Conservation (phyloP, 2,329 filamentous ascomycete genomes). For the Furcasterigmium furcatum region DNA sequence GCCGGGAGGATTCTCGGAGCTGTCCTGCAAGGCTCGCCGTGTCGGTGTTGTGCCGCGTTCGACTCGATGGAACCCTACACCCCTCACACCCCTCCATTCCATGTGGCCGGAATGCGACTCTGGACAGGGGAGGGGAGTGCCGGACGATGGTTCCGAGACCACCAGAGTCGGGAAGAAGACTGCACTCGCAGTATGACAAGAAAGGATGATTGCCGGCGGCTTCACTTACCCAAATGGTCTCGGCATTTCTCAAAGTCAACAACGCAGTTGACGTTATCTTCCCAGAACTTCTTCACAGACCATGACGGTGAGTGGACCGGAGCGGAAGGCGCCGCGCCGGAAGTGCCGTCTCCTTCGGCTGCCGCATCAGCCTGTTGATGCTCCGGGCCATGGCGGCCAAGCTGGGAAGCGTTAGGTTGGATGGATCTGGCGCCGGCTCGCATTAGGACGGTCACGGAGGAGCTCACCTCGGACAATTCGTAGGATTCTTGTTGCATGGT, state of each 20-base stretch:
- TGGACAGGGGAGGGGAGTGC: background rate
- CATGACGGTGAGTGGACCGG: constrained; percentile 4
- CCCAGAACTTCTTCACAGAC: constrained; percentile 35
- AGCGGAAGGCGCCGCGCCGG: background rate
- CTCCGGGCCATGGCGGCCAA: too few species aligned
- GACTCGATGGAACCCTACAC: too few species aligned
- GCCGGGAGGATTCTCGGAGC: background rate
- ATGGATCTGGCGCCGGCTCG: too few species aligned
- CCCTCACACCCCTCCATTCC: constrained; percentile 7
- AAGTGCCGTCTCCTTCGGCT: too few species aligned
- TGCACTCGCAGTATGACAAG: background rate
- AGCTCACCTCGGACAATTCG: background rate
- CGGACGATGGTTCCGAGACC: constrained; percentile 4
- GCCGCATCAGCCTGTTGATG: too few species aligned
- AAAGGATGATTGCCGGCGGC: constrained; percentile 11
- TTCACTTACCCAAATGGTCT: constrained; percentile 50
- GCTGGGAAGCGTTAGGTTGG: too few species aligned
- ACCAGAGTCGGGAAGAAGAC: background rate
- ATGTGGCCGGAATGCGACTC: constrained; percentile 1
- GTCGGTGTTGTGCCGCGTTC: background rate
- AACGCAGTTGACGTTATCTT: constrained; percentile 41
- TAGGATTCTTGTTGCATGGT: background rate
- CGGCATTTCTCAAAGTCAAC: constrained; percentile 47
- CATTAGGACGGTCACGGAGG: too few species aligned
- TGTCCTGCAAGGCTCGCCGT: background rate